These are phyloP conservation scores for Dioszegia crocea DNA, from an alignment of 768 basidiomycete genomes.

Conservation along the genomic window DNA sequence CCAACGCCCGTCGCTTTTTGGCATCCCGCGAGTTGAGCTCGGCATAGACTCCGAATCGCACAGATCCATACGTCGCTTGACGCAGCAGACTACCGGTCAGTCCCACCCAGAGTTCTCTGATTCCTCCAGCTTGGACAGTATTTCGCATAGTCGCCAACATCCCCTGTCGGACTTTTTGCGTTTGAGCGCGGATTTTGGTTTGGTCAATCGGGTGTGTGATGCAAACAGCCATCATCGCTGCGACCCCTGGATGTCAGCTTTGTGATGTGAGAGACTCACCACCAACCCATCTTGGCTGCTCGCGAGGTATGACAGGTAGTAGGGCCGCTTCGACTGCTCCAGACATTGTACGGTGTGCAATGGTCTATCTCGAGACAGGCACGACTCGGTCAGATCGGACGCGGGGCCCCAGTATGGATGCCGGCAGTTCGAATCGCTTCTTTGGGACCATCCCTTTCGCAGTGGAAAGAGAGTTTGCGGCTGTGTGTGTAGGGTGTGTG, in stretches of 20 bases:
- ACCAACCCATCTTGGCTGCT: constrained; percentile 17
- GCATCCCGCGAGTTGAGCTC: constrained; percentile 13
- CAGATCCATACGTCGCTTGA: constrained; percentile 20
- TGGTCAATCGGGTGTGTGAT: constrained; percentile 34
- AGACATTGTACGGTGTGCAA: neutral
- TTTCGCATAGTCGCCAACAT: constrained; percentile 14
- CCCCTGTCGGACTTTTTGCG: constrained; percentile 12
- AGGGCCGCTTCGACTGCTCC: neutral
- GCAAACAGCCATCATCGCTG: constrained; percentile 23
- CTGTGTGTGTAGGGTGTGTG: too few relatives aligned
- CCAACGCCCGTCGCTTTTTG: neutral
- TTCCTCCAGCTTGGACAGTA: constrained; percentile 10
- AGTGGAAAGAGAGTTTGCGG: too few relatives aligned
- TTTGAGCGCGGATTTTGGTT: constrained; percentile 25
- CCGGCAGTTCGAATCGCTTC: too few relatives aligned
- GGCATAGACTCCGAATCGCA: constrained; percentile 22
- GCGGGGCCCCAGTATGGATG: too few relatives aligned
- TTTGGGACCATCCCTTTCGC: too few relatives aligned
- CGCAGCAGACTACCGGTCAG: constrained; percentile 18
- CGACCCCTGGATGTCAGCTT: constrained; percentile 13
- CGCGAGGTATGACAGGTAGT: neutral
- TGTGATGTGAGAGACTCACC: constrained; percentile 9
- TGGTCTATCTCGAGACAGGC: too few relatives aligned
- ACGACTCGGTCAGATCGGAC: too few relatives aligned
- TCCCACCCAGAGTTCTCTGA: constrained; percentile 20